These are phyloP conservation scores for Mucor racemosus DNA, from an alignment of 371 early-diverging fungal genomes.

Conservation along the genomic window DNA sequence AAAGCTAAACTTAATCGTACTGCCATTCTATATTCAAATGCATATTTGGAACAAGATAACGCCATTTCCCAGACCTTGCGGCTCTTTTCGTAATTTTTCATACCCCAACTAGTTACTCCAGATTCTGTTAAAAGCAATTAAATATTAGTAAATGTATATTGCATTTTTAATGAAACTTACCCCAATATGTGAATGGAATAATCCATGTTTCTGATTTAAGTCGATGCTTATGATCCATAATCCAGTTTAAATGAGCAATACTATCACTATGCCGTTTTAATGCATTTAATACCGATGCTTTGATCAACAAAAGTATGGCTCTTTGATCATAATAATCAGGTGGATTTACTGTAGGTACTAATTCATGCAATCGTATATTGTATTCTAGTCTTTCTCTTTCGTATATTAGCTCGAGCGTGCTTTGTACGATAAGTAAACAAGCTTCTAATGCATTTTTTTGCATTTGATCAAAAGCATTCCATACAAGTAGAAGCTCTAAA, in stretches of 20 bases:
- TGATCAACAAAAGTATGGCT: constrained; percentile 27
- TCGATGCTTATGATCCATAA: constrained; percentile 47
- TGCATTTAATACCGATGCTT: constrained; percentile 30
- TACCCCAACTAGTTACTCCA: constrained; percentile 55
- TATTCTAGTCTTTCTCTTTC: constrained; percentile 35
- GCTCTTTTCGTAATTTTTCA: constrained; percentile 40
- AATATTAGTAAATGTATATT: too few relatives aligned
- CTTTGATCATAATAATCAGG: constrained; percentile 38
- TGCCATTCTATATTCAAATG: constrained; percentile 35
- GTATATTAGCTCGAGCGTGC: constrained; percentile 32
- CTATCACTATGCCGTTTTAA: constrained; percentile 26
- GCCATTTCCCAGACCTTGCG: constrained; percentile 34
- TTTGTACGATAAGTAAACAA: constrained; percentile 35
- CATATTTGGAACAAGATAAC: constrained; percentile 30
- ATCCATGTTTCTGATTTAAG: constrained; percentile 53
- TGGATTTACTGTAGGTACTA: constrained; percentile 24
- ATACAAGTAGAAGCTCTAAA: constrained; percentile 53
- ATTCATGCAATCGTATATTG: constrained; percentile 24
- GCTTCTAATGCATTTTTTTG: constrained; percentile 29
- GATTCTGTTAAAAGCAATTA: constrained; percentile 31
- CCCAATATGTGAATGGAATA: constrained; percentile 59
- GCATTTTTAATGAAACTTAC: constrained; percentile 20
- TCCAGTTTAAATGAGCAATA: constrained; percentile 50
- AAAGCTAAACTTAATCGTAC: constrained; percentile 32
- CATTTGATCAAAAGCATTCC: constrained; percentile 58